These are phyloP conservation scores for Wallacemonas sp. DNA, from an alignment of 208 protist species.

Conservation along the genomic window DNA sequence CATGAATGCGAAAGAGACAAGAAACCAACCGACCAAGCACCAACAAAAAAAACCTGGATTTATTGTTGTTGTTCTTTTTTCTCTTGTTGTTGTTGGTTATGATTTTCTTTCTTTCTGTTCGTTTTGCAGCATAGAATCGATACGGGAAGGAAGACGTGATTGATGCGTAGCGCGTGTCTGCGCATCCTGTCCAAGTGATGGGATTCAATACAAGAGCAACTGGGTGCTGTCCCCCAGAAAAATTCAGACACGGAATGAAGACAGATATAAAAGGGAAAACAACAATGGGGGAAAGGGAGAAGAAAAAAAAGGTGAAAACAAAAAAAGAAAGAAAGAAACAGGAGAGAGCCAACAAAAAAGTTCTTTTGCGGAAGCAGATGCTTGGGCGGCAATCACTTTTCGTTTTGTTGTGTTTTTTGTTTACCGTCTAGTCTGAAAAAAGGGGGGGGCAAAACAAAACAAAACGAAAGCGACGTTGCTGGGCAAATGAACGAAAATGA, in stretches of 20 bases:
- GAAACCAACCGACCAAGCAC: not conserved
- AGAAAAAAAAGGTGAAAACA: constrained; percentile 22
- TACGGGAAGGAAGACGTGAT: not conserved
- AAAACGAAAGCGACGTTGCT: too few relatives aligned
- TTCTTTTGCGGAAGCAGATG: too few relatives aligned
- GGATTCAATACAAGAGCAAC: not conserved
- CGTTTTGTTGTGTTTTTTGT: too few relatives aligned
- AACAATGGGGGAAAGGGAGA: constrained; percentile 1
- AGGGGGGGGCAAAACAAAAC: too few relatives aligned
- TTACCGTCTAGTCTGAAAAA: too few relatives aligned
- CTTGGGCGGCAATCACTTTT: too few relatives aligned
- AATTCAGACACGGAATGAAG: too few relatives aligned
- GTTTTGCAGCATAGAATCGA: not conserved
- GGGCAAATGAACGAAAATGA: too few relatives aligned
- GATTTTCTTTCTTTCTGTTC: too few relatives aligned
- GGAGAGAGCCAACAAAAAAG: constrained; percentile 19
- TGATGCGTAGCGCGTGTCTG: constrained; percentile 1
- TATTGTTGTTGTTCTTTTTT: not conserved
- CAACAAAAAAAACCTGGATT: not conserved
- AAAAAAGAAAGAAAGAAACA: constrained; percentile 10
- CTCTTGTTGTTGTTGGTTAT: too few relatives aligned
- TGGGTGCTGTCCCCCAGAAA: too few relatives aligned
- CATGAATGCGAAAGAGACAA: not conserved
- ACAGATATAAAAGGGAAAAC: not conserved
- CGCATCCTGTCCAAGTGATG: not conserved